Conservation (phyloP, 2,329 filamentous ascomycete genomes). For the Diaporthe amygdali region DNA sequence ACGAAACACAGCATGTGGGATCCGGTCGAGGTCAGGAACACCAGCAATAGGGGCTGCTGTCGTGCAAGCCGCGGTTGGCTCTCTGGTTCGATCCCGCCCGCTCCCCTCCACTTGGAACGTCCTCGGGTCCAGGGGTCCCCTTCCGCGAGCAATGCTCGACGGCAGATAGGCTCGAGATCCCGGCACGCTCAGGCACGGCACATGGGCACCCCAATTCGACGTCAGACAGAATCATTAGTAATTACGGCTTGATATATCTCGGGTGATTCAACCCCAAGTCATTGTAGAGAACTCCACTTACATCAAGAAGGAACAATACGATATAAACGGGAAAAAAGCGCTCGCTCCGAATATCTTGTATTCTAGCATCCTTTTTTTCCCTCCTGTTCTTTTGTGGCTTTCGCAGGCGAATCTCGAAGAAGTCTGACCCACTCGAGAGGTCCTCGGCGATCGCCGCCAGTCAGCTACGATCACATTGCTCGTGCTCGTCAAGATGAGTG, state of each 20-base stretch:
- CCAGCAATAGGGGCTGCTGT: not conserved
- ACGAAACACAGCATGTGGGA: slow-evolving; percentile 3
- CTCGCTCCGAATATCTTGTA: not conserved
- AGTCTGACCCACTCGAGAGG: not conserved
- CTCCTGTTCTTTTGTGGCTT: not conserved
- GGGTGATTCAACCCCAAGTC: not conserved
- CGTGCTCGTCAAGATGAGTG: not conserved
- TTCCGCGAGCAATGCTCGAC: not conserved
- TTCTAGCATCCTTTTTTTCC: not conserved
- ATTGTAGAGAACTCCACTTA: not conserved
- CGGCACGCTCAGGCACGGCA: not conserved
- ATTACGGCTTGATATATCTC: not conserved
- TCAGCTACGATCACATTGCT: not conserved
- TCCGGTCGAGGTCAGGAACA: not conserved
- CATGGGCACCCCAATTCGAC: not conserved
- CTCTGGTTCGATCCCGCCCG: not conserved
- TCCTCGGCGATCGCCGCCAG: not conserved
- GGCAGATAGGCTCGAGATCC: slow-evolving; percentile 13
- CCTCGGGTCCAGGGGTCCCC: not conserved
- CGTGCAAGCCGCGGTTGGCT: not conserved
- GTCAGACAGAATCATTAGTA: not conserved
- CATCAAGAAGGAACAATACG: no score
- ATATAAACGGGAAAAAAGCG: no score
- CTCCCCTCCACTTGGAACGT: not conserved
- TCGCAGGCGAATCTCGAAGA: no score